Base-by-base conservation (phyloP, 192 early-diverging fungal species). In the Podila epigama region DNA sequence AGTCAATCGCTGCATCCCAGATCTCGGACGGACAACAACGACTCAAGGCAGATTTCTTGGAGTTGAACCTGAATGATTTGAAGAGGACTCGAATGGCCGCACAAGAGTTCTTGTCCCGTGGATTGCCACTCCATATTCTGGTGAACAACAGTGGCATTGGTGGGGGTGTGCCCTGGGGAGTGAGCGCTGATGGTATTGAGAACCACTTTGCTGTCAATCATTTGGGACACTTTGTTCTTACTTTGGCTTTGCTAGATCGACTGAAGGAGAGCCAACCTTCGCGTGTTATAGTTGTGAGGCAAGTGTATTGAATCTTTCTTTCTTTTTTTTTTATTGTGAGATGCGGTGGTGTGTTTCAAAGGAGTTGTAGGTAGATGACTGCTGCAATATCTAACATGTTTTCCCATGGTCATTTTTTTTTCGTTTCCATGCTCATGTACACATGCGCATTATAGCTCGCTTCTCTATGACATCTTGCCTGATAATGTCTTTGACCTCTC, bases 101-200 rank as follows among this genome's bases (percentile, higher is more conserved):
- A 4, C 66, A 81, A 22, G 50, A 39, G 25, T 81, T 81, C 42
- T 33, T 82, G 10, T 32, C 60, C n/a, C 40, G 36, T 34, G 40
- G 51, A n/a, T 60, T 84, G 8, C 82, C 82, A 6, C 75, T 83
- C 28, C 82, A 83, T 50, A 83, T 83, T 31, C 63, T 83, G 29
- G 36, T 48, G 44, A 48, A 48, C 44, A 48, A 48, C 44, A 48
- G 44, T 48, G 44, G 44, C 5, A 22, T 48, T 22, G 44, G 44
- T 1, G 52, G 52, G 2, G 44, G 8, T 48, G 44, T n/a, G 11
- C 51, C 69, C 13, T 71, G 28, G 27, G 13, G 39, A 29, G 25
- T 72, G 48, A 68, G 41, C n/a, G 55, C 27, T 29, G 73, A 77
- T 41, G 72, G 72, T 7, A 77, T 77, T 31, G 73, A 77, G 34